Evolutionary conservation across 768 basidiomycete species (phyloP), one percentile per base, ranked within the genome.

Genomic region (Lactarius indigo): DNA sequence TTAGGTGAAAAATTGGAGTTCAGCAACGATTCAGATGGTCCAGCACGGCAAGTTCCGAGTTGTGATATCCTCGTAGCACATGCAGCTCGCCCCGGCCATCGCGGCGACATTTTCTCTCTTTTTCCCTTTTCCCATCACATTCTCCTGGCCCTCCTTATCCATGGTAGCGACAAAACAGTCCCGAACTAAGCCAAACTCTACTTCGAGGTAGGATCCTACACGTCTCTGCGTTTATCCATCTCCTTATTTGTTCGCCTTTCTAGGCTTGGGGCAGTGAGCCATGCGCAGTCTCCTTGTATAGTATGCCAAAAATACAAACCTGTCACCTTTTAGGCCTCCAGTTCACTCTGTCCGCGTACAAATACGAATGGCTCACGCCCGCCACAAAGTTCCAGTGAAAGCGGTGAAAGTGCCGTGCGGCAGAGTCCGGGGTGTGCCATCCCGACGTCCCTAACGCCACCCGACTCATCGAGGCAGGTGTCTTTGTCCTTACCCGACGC

Each of bases 111-210:
- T 37, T 31, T 50, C 58, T 64, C 35, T 47, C 26, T 62, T 66
- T 66, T 50, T 52, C 50, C 26, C 26, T 52, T 47, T 66, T 54
- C 41, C 57, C 66, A 59, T 39, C 66, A 30, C 62, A 20, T 52
- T 52, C 59, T 30, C 50, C 7, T 61, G 42, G 28, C 39, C 12
- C 5, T 54, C 52, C 59, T 57, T 30, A 37, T 39, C 58, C 57
- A 68, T 68, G 66, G 66, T 68, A 56, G 26, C 63, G 26, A 59
- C 66, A 60, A 68, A 68, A 60, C 66, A 39, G 63, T 56, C 58
- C 50, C 66, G 58, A 54, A 59, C 31, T 20, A 63, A 59, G 54
- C 42, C 57, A 39, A 55, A n/a, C 42, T 39, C 56, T 58, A 26
- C 56, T 50, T 31, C 66, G 41, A 68, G 66, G 66, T 68, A 64